These are phyloP conservation scores for Penstemon eatonii DNA, from an alignment of 257 asterid species.

Conservation along the genomic window DNA sequence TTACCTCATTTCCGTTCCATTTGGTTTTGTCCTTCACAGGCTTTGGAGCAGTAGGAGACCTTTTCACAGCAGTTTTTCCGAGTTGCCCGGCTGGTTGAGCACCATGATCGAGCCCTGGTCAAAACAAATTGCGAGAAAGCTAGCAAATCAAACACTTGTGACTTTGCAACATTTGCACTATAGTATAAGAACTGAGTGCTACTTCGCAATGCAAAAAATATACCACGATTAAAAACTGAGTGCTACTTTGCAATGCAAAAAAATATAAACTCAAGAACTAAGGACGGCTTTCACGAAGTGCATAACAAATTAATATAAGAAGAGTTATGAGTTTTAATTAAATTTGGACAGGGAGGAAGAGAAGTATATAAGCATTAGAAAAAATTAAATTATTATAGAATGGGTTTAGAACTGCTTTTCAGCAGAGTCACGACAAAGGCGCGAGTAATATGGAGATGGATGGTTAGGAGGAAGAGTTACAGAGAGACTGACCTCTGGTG, in stretches of 20 bases:
- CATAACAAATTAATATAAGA: background rate
- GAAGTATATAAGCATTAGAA: background rate
- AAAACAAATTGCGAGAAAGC: constrained; percentile 26
- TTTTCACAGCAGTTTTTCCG: constrained; percentile 44
- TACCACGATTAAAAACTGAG: too few species aligned
- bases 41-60: constrained; percentile 45
- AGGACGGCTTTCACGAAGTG: too few species aligned
- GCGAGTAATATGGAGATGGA: constrained; percentile 27
- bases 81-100: constrained; percentile 49
- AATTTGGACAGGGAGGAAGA: background rate
- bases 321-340: too few species aligned
- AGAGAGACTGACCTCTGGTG: constrained; percentile 53
- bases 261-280: too few species aligned
- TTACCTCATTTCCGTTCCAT: constrained; percentile 38
- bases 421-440: background rate
- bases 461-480: constrained; percentile 32
- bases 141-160: constrained; percentile 1
- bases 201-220: too few species aligned
- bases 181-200: too few species aligned
- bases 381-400: too few species aligned
- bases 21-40: constrained; percentile 48
- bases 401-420: background rate
- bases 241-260: too few species aligned
- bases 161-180: too few species aligned
- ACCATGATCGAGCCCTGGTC: constrained; percentile 53